Percentiles rank a stretch among this genome's conserved stretches.
phyloP scores from a whole-genome alignment of 306 rosid genomes.

The Ammopiptanthus mongolicus region DNA sequence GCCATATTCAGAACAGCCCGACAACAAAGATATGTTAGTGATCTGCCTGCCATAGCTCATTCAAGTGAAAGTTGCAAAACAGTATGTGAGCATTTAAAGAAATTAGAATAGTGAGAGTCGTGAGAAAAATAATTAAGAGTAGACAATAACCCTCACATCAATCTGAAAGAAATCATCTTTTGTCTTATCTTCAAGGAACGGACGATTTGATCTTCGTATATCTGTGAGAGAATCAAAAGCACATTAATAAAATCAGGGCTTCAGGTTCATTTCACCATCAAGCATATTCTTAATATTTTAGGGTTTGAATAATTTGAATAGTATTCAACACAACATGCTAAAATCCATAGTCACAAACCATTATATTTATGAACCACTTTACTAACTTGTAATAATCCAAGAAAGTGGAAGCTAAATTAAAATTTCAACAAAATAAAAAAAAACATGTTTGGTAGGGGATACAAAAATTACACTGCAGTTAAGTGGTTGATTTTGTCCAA shows the following conservation, averaged over 20 bases:
- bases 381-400: background rate
- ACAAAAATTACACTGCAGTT: background rate
- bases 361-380: background rate
- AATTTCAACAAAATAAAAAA: background rate
- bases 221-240: conserved; percentile 46
- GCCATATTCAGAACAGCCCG: conserved; percentile 12
- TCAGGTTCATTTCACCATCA: background rate
- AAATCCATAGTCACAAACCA: background rate
- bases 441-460: background rate
- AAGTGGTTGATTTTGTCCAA: background rate
- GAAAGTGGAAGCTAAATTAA: background rate
- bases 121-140: background rate
- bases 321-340: background rate
- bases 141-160: conserved; percentile 55
- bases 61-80: background rate
- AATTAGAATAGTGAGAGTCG: background rate
- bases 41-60: background rate
- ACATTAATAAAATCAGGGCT: background rate
- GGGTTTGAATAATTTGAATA: background rate
- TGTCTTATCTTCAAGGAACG: conserved; percentile 77
- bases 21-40: conserved; percentile 15
- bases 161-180: conserved; percentile 93
- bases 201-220: conserved; percentile 81
- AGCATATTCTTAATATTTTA: background rate
- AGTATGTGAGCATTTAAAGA: background rate